Evolutionary conservation across 2,329 filamentous ascomycete species (phyloP).

Genomic region (Endothia cerciana): DNA sequence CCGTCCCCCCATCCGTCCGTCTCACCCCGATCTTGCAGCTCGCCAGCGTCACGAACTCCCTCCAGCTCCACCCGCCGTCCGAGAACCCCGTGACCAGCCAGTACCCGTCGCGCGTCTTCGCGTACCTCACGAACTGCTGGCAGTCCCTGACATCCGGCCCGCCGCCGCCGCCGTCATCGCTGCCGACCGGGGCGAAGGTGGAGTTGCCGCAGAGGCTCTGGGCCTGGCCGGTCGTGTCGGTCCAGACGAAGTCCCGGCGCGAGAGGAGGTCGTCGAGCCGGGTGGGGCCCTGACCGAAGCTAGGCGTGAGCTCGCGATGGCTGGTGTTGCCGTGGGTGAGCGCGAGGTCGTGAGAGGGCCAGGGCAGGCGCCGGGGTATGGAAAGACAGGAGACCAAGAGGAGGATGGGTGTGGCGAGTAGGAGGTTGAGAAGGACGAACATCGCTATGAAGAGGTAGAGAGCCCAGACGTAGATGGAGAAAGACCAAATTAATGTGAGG

Average conservation of each 20-base stretch:
- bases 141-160: conserved; percentile 13
- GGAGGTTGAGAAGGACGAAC: background rate
- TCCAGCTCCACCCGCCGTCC: conserved; percentile 4
- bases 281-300: conserved; percentile 20
- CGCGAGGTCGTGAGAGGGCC: background rate
- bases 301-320: background rate
- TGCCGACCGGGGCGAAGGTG: background rate
- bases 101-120: conserved; percentile 16
- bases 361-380: background rate
- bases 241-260: conserved; percentile 27
- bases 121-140: conserved; percentile 16
- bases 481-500: background rate
- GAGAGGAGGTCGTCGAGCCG: conserved; percentile 21
- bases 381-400: conserved; percentile 10
- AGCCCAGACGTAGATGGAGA: background rate
- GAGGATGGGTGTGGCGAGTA: background rate
- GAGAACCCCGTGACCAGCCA: conserved; percentile 25
- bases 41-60: conserved; percentile 22
- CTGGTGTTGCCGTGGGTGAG: conserved; percentile 13
- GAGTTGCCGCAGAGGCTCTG: conserved; percentile 25
- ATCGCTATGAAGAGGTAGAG: background rate
- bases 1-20: conserved; percentile 11
- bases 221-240: background rate
- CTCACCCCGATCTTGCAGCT: conserved; percentile 21
- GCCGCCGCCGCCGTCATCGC: background rate